Evolutionary conservation across 106 monocot genomes (phyloP).

Genomic region (Hemerocallis citrina): DNA sequence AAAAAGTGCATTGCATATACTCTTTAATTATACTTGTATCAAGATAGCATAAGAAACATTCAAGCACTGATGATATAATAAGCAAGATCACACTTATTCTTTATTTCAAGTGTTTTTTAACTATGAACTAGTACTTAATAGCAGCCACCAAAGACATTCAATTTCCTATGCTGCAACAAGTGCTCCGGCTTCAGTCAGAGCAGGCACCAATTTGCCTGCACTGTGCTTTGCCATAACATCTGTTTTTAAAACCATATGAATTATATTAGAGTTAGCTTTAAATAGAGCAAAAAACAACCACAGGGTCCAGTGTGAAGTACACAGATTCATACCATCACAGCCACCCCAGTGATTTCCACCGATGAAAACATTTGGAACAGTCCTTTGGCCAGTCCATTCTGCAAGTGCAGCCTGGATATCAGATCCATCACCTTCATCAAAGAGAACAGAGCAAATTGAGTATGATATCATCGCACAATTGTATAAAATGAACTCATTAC

Average conservation of each 20-base stretch:
- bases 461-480: too few relatives aligned
- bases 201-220: slow-evolving; percentile 53
- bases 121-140: too few relatives aligned
- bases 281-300: not conserved
- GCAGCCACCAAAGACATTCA: not conserved
- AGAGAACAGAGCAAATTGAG: not conserved
- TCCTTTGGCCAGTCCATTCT: slow-evolving; percentile 70
- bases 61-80: too few relatives aligned
- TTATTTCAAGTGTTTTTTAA: too few relatives aligned
- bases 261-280: not conserved
- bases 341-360: slow-evolving; percentile 82
- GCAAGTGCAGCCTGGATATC: slow-evolving; percentile 56
- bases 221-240: slow-evolving; percentile 33
- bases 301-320: not conserved
- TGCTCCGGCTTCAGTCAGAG: slow-evolving; percentile 66
- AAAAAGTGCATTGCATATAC: too few relatives aligned
- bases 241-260: slow-evolving; percentile 9
- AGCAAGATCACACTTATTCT: too few relatives aligned
- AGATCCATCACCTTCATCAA: slow-evolving; percentile 60
- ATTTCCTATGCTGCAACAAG: slow-evolving; percentile 9
- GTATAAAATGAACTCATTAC: not conserved
- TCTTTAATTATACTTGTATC: too few relatives aligned
- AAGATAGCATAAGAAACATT: too few relatives aligned
- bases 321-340: slow-evolving; percentile 39
- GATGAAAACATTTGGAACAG: slow-evolving; percentile 83